Evolutionary conservation across 768 basidiomycete genomes (phyloP), one percentile per base, ranked within the genome.

Genomic region (Boletus subcaerulescens): DNA sequence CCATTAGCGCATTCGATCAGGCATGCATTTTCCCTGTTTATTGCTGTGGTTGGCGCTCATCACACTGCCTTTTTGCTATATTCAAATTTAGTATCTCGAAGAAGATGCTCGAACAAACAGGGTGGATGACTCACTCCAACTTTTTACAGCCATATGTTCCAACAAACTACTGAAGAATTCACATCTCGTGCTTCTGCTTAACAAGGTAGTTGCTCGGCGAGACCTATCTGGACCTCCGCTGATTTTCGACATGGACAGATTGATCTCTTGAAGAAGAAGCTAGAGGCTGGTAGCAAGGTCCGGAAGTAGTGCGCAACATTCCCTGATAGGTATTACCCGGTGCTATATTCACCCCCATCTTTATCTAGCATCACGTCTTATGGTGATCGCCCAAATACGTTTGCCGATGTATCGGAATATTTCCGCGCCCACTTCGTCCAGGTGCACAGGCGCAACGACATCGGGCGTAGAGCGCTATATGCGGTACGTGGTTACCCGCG

Each of bases 1-100:
- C 91, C 39, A 86, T 93, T 58, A 89, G 87, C 63, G 91, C 91
- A 39, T 93, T 89, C 66, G 89, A 93, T 76, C 89, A 92, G 81
- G 87, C 84, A 64, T 58, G 74, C 39, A 17, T 52, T 35, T 44
- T 43, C 20, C n/a, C 31, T 46, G 42, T 51, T 45, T 48, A 13
- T 45, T 32, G 17, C 40, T 39, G 44, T 33, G 39, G 22, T 31
- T 43, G 50, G 22, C 18, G 33, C 58, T 48, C 39, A 53, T 17
- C 33, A 33, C 62, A 61, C 56, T 13, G 59, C 61, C 51, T 50
- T 47, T 42, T 18, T 59, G 43, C 31, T 18, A n/a, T 45, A 44
- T 50, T 36, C 31, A 42, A 48, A 55, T 38, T 29, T 53, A 91
- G 87, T 91, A 89, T 68, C 80, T 93, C 11, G 87, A 91, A 61